Evolutionary conservation across 176 grass and related monocot species (phyloP).

Genomic region (Phoenix roebelenii): DNA sequence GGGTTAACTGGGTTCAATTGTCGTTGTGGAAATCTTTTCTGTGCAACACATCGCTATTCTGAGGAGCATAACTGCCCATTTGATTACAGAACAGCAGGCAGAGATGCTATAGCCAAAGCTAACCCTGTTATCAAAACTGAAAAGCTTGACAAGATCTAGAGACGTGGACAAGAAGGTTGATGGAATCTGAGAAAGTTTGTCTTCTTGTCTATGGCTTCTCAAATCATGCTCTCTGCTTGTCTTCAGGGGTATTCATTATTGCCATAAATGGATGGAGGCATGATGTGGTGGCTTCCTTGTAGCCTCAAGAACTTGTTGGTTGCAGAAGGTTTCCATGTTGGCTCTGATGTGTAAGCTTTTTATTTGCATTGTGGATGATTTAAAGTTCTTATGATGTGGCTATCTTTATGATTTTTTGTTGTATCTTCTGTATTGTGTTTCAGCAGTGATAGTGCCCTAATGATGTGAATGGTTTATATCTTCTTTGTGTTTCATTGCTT

Average conservation of each 20-base stretch:
- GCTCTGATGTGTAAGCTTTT: neutral
- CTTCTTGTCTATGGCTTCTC: neutral
- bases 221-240: neutral
- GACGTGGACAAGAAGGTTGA: neutral
- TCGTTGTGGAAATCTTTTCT: slow-evolving; percentile 78
- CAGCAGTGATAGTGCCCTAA: too few species aligned
- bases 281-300: slow-evolving; percentile 5
- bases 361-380: neutral
- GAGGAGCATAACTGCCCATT: slow-evolving; percentile 89
- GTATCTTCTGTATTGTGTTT: too few species aligned
- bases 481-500: too few species aligned
- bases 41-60: slow-evolving; percentile 58
- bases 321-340: too few species aligned
- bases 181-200: neutral
- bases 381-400: too few species aligned
- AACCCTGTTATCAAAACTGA: slow-evolving; percentile 90
- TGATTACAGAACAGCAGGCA: slow-evolving; percentile 66
- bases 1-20: slow-evolving; percentile 85
- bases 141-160: slow-evolving; percentile 94
- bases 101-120: slow-evolving; percentile 87
- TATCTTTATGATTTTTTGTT: too few species aligned
- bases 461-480: too few species aligned
- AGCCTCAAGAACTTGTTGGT: neutral
- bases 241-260: slow-evolving; percentile 1
- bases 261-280: slow-evolving; percentile 1